Evolutionary conservation across 495 filamentous ascomycete species (phyloP).

Genomic region (Talaromyces stipitatus): DNA sequence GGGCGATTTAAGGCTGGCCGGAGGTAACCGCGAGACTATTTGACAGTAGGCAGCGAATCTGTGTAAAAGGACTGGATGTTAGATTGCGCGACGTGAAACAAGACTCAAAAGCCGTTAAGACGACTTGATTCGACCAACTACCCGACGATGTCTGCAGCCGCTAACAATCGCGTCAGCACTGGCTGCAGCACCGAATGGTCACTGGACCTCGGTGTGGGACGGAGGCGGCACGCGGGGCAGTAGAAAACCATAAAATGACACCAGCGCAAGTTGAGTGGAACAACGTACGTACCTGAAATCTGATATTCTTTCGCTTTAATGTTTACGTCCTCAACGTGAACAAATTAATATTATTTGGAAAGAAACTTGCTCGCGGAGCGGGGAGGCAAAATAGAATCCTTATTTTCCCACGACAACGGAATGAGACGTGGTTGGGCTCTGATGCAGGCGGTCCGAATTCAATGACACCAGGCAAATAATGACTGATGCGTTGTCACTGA

Average conservation of each 20-base stretch:
- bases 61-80: neutral
- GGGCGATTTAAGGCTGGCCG: constrained; percentile 9
- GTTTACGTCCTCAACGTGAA: neutral
- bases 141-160: constrained; percentile 31
- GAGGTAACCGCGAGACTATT: neutral
- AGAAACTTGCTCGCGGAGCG: neutral
- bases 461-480: constrained; percentile 21
- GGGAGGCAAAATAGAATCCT: neutral
- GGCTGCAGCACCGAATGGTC: constrained; percentile 35
- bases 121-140: constrained; percentile 37
- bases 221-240: constrained; percentile 16
- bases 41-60: neutral
- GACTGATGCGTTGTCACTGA: constrained; percentile 42
- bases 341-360: neutral
- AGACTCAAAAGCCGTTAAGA: constrained; percentile 18
- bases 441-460: constrained; percentile 37
- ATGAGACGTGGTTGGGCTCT: constrained; percentile 46
- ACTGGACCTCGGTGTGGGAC: constrained; percentile 26
- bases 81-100: constrained; percentile 18
- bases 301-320: neutral
- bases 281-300: neutral
- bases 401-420: neutral
- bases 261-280: neutral
- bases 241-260: neutral
- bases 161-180: constrained; percentile 34